phyloP scores from a whole-genome alignment of 1,284 basidiomycete genomes.

The Ganoderma lucidum region DNA sequence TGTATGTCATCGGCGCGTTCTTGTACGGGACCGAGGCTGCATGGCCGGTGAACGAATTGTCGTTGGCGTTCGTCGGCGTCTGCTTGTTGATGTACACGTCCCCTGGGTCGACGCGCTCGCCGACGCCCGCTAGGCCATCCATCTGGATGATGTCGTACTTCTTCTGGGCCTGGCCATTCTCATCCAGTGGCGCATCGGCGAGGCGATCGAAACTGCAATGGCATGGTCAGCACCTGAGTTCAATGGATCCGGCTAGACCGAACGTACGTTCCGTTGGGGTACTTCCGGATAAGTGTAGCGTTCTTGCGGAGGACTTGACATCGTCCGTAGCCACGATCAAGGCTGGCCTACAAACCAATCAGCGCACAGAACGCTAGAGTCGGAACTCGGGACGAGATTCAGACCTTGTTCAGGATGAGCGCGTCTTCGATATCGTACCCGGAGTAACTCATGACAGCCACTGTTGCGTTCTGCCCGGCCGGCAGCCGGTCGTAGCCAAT shows the following conservation, averaged over 20 bases:
- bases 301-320: slow-evolving; percentile 99
- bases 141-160: slow-evolving; percentile 91
- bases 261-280: slow-evolving; percentile 95
- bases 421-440: slow-evolving; percentile 99
- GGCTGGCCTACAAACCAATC: slow-evolving; percentile 68
- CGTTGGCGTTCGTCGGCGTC: slow-evolving; percentile 90
- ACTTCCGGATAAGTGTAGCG: slow-evolving; percentile 92
- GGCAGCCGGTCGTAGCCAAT: slow-evolving; percentile 97
- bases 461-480: slow-evolving; percentile 98
- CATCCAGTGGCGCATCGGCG: slow-evolving; percentile 90
- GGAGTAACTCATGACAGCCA: slow-evolving; percentile 99
- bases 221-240: slow-evolving; percentile 1
- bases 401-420: slow-evolving; percentile 92
- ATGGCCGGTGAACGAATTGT: slow-evolving; percentile 83
- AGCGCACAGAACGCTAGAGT: slow-evolving; percentile 10
- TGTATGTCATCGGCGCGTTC: slow-evolving; percentile 91
- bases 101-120: slow-evolving; percentile 92
- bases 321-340: slow-evolving; percentile 97
- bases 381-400: slow-evolving; percentile 11
- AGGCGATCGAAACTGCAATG: slow-evolving; percentile 85
- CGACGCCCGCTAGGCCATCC: slow-evolving; percentile 95
- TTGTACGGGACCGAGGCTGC: slow-evolving; percentile 86
- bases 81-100: slow-evolving; percentile 99
- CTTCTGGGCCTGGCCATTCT: slow-evolving; percentile 80
- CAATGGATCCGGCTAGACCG: slow-evolving; percentile 16